Conservation (phyloP, 2,329 filamentous ascomycete species). For the Trichoderma citrinoviride region DNA sequence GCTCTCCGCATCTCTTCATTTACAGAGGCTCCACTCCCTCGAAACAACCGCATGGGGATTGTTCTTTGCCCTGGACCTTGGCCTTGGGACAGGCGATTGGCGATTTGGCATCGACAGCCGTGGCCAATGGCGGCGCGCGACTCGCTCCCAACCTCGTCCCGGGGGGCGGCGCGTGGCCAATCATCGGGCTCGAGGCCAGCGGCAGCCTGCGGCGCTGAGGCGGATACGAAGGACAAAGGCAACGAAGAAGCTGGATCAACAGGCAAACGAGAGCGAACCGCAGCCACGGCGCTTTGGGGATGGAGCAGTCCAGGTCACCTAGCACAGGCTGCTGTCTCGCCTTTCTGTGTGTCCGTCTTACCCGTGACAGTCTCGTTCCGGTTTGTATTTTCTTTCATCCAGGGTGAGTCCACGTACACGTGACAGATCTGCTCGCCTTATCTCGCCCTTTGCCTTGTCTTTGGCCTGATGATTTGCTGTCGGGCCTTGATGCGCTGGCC, state of each 20-base stretch:
- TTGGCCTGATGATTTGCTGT: conserved; percentile 10
- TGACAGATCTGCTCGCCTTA: background rate
- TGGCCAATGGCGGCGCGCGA: conserved; percentile 2
- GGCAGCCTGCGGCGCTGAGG: conserved; percentile 11
- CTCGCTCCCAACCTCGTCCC: background rate
- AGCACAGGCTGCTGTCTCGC: background rate
- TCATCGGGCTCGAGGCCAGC: background rate
- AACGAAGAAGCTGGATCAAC: too few relatives aligned
- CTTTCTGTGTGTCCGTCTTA: background rate
- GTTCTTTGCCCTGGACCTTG: too few relatives aligned
- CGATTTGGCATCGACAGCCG: background rate
- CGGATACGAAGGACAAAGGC: background rate
- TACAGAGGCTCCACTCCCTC: background rate
- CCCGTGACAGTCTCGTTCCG: background rate
- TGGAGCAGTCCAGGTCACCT: background rate
- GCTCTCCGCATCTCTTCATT: background rate
- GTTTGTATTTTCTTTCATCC: background rate
- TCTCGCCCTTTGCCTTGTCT: background rate
- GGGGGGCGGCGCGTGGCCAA: background rate
- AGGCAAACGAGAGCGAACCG: background rate
- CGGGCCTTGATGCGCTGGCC: conserved; percentile 2
- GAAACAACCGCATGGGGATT: background rate
- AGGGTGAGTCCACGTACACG: background rate
- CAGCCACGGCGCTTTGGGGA: background rate
- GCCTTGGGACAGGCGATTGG: background rate